A percentile compares a stretch with the other conserved stretches of the same genome.
Evolutionary conservation across 2,329 filamentous ascomycete genomes (phyloP).

Genomic region (Huntiella decipiens): DNA sequence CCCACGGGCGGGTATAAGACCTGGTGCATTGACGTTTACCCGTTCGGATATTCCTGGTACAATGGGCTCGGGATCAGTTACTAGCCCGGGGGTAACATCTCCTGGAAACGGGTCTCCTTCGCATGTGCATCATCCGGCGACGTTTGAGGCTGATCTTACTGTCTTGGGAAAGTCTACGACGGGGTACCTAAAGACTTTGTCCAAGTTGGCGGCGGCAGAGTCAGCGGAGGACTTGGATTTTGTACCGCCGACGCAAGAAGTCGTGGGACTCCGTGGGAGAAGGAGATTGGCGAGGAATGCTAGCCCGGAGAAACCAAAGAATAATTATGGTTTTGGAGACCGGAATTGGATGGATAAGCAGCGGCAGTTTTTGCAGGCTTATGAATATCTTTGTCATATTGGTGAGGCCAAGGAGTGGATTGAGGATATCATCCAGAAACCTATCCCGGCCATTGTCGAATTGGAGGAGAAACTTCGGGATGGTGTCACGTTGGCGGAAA

Average conservation of each 20-base stretch:
- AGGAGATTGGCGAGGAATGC: conserved; percentile 59
- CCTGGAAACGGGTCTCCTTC: conserved; percentile 10
- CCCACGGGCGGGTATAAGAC: conserved; percentile 37
- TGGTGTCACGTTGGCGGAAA: conserved; percentile 83
- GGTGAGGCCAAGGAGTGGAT: conserved; percentile 99
- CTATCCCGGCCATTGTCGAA: conserved; percentile 81
- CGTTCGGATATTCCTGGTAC: conserved; percentile 10
- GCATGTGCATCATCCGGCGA: conserved; percentile 21
- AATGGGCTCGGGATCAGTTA: conserved; percentile 15
- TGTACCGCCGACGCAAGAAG: conserved; percentile 54
- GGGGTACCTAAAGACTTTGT: conserved; percentile 70
- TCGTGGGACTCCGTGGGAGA: conserved; percentile 70
- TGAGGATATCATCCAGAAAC: conserved; percentile 66
- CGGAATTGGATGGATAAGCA: conserved; percentile 99
- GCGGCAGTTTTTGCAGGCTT: conserved; percentile 85
- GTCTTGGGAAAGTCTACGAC: conserved; percentile 77
- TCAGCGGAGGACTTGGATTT: conserved; percentile 67
- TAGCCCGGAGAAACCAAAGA: conserved; percentile 23
- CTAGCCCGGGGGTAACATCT: conserved; percentile 3
- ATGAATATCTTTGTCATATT: conserved; percentile 97
- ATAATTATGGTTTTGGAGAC: conserved; percentile 52
- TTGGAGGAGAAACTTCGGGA: conserved; percentile 83
- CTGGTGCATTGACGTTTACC: conserved; percentile 11
- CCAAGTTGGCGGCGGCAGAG: conserved; percentile 58
- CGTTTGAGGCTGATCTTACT: conserved; percentile 56